Evolutionary conservation across 2,329 filamentous ascomycete genomes (phyloP), one percentile per base, ranked within the genome.

Genomic region (Lecanicillium sp.): DNA sequence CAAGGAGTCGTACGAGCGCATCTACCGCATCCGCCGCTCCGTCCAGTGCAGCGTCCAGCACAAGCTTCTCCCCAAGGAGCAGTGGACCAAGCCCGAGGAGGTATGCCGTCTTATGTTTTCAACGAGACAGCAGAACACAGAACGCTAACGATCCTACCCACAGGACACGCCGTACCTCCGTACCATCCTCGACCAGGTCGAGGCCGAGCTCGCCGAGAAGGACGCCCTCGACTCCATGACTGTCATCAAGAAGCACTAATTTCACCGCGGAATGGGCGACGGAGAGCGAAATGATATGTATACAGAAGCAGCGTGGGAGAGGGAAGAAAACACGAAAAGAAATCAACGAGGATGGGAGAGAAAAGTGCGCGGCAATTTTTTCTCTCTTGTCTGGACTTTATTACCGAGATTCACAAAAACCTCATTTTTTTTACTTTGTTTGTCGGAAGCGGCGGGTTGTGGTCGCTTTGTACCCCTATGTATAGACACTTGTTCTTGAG

Each of bases 11-110:
- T 97, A 97, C 71, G 92, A 98, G 72, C 90, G 92, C 64, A 80
- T 97, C 63, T 98, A 88, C 82, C 89, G 92, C 60, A 79, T 98
- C 66, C 87, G 92, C 71, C 82, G 92, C 68, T 90, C 92, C 56
- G 81, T 94, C 69, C 92, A 98, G 70, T 71, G 68, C 64, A 77
- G 71, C 55, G 63, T 77, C 57, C 62, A 71, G 55, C 78, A 81
- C 63, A 78, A 79, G 68, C 65, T 81, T 46, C 70, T 82, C 40
- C 74, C 78, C 60, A 74, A 73, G 66, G 58, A 68, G 25, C 61
- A 79, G 58, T 79, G 74, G 75, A 77, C 71, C 51, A 77, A 73
- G 64, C 51, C 66, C 50, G 65, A 72, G 54, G 67, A 73, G 52
- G 70, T 73, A 57, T 55, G 60, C 44, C 29, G 22, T 14, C 28